phyloP scores from a whole-genome alignment of 2,329 filamentous ascomycete genomes.

The Claviceps pazoutovae region DNA sequence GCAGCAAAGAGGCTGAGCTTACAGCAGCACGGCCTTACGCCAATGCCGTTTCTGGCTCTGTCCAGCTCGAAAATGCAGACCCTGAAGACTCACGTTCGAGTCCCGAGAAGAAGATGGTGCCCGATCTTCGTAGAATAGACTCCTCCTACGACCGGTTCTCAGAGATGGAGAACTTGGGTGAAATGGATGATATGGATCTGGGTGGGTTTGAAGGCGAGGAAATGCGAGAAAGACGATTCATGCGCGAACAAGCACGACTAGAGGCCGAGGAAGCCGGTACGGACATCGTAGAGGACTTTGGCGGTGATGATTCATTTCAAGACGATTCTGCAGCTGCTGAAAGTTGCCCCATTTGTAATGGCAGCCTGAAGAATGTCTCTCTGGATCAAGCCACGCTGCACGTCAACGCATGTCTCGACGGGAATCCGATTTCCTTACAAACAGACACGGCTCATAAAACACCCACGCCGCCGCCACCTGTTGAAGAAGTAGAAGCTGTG shows the following conservation, averaged over 20 bases:
- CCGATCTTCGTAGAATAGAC: constrained; percentile 11
- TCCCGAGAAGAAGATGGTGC: constrained; percentile 8
- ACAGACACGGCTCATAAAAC: constrained; percentile 16
- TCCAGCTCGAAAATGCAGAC: not conserved
- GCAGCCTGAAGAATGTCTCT: constrained; percentile 44
- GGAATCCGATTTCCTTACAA: constrained; percentile 50
- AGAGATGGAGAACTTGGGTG: constrained; percentile 20
- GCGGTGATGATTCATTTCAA: constrained; percentile 17
- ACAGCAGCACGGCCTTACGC: too few relatives aligned
- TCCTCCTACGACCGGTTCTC: constrained; percentile 20
- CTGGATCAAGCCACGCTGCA: constrained; percentile 62
- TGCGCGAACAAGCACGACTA: constrained; percentile 60
- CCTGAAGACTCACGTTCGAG: constrained; percentile 7
- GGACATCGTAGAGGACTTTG: constrained; percentile 22
- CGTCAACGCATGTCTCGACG: constrained; percentile 88
- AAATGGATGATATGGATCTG: constrained; percentile 43
- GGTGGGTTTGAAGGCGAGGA: constrained; percentile 47
- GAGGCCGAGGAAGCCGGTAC: constrained; percentile 43
- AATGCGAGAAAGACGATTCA: constrained; percentile 51
- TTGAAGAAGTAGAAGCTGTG: constrained; percentile 20
- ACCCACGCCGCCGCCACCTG: not conserved
- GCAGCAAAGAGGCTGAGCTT: too few relatives aligned
- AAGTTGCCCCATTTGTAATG: constrained; percentile 66
- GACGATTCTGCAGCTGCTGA: constrained; percentile 17
- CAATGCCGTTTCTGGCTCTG: too few relatives aligned